A percentile compares a stretch with the other conserved stretches of the same genome.
Conservation (phyloP, 1,284 basidiomycete genomes). For the Mycosarcoma maydis region DNA sequence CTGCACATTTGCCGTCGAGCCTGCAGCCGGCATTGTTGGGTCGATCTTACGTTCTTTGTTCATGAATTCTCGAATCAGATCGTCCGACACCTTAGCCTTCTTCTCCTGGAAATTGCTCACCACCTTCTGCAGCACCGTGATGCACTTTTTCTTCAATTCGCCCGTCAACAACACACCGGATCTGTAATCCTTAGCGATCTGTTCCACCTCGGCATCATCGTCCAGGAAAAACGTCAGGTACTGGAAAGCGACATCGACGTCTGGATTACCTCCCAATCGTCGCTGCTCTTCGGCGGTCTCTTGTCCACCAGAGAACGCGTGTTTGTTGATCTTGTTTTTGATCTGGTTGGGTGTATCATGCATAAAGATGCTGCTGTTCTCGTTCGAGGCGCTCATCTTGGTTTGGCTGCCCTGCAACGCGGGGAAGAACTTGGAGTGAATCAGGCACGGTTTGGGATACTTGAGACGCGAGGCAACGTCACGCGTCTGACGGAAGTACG, state of each 20-base stretch:
- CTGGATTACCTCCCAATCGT: slow-evolving; percentile 86
- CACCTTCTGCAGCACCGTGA: slow-evolving; percentile 82
- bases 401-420: slow-evolving; percentile 96
- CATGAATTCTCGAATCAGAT: slow-evolving; percentile 82
- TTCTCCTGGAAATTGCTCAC: slow-evolving; percentile 90
- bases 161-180: slow-evolving; percentile 87
- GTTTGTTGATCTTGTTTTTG: slow-evolving; percentile 94
- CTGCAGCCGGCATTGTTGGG: slow-evolving; percentile 36
- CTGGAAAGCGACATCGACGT: slow-evolving; percentile 96
- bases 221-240: slow-evolving; percentile 97
- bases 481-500: slow-evolving; percentile 94
- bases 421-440: slow-evolving; percentile 98
- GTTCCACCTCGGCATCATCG: slow-evolving; percentile 85
- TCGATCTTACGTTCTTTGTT: slow-evolving; percentile 80
- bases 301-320: slow-evolving; percentile 69
- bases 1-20: slow-evolving; percentile 51
- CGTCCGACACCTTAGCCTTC: slow-evolving; percentile 82
- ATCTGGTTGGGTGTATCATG: slow-evolving; percentile 90
- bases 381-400: slow-evolving; percentile 97
- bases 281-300: slow-evolving; percentile 95
- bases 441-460: slow-evolving; percentile 90
- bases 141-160: slow-evolving; percentile 90
- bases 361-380: slow-evolving; percentile 93
- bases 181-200: slow-evolving; percentile 89
- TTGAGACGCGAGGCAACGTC: slow-evolving; percentile 93